Evolutionary conservation across 352 stramenopile species (phyloP).

Genomic region (Bremia lactucae): DNA sequence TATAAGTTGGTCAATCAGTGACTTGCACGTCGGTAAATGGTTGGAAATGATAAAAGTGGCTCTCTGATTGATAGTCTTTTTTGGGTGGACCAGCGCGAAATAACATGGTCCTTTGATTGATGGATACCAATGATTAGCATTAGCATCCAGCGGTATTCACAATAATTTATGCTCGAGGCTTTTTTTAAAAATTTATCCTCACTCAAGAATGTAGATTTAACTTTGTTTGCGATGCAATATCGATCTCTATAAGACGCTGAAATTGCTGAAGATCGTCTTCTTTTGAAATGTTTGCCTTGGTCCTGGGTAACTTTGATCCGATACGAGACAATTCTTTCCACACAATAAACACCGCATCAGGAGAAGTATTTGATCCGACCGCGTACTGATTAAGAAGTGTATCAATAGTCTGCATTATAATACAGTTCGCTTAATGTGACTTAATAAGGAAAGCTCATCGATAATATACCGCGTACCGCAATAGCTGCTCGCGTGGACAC

Average conservation of each 20-base stretch:
- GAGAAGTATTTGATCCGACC: slow-evolving; percentile 34
- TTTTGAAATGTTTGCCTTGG: slow-evolving; percentile 3
- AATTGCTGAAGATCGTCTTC: slow-evolving; percentile 21
- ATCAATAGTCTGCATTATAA: slow-evolving; percentile 47
- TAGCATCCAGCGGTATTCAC: no score
- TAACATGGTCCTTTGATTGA: slow-evolving; percentile 75
- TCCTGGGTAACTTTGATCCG: slow-evolving; percentile 11
- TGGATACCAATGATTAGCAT: no score
- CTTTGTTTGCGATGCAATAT: slow-evolving; percentile 42
- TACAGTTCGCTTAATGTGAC: background rate
- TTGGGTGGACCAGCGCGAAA: slow-evolving; percentile 34
- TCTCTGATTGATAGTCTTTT: slow-evolving; percentile 43
- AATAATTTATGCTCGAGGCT: no score
- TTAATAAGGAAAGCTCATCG: background rate
- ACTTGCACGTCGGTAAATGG: background rate
- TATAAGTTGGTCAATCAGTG: background rate
- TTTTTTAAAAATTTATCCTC: no score
- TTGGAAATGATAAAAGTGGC: slow-evolving; percentile 82
- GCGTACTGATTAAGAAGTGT: slow-evolving; percentile 46
- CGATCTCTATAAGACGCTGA: slow-evolving; percentile 28
- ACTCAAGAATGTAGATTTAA: slow-evolving; percentile 33
- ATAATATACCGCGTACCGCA: slow-evolving; percentile 21
- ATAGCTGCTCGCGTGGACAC: slow-evolving; percentile 46
- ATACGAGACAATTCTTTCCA: slow-evolving; percentile 55
- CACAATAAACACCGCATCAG: slow-evolving; percentile 43